A percentile compares a stretch with the other conserved stretches of the same genome.
Conservation (phyloP, 371 early-diverging fungal species). For the Haplosporangium sp. region DNA sequence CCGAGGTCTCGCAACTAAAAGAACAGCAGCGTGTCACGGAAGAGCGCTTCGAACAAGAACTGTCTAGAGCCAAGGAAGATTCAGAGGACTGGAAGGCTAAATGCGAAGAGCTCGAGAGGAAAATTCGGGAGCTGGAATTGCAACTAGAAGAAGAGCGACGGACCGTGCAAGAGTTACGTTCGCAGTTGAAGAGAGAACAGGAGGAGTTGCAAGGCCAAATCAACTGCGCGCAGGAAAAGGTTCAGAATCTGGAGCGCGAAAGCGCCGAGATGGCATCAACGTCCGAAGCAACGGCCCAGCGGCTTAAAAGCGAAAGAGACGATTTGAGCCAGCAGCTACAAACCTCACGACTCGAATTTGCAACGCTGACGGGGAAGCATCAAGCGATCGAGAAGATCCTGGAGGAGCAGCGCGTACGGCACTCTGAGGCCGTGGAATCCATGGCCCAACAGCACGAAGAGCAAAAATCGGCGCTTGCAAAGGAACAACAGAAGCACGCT, state of each 20-base stretch:
- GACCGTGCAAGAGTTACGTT: slow-evolving; percentile 23
- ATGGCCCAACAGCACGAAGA: slow-evolving; percentile 31
- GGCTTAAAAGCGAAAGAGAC: slow-evolving; percentile 19
- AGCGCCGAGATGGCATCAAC: background rate
- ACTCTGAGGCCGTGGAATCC: slow-evolving; percentile 22
- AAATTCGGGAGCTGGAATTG: slow-evolving; percentile 22
- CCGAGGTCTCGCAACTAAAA: background rate
- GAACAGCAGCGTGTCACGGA: slow-evolving; percentile 3
- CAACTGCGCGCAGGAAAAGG: slow-evolving; percentile 10
- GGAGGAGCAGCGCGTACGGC: slow-evolving; percentile 18
- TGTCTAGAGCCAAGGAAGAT: slow-evolving; percentile 13
- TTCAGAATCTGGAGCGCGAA: slow-evolving; percentile 13
- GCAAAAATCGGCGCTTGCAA: slow-evolving; percentile 16
- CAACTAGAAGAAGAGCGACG: slow-evolving; percentile 21
- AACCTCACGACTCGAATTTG: background rate
- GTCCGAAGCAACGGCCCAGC: slow-evolving; percentile 3
- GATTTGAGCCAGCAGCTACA: slow-evolving; percentile 15
- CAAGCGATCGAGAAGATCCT: slow-evolving; percentile 6
- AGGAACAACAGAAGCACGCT: slow-evolving; percentile 20
- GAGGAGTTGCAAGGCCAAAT: slow-evolving; percentile 24
- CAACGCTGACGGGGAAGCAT: slow-evolving; percentile 12
- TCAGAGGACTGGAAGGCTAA: slow-evolving; percentile 26
- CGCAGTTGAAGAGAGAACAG: slow-evolving; percentile 19
- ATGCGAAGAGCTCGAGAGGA: slow-evolving; percentile 22
- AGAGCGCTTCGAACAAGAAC: slow-evolving; percentile 5